Base-by-base conservation (phyloP, 371 early-diverging fungal genomes). In the Ordospora pajunii region DNA sequence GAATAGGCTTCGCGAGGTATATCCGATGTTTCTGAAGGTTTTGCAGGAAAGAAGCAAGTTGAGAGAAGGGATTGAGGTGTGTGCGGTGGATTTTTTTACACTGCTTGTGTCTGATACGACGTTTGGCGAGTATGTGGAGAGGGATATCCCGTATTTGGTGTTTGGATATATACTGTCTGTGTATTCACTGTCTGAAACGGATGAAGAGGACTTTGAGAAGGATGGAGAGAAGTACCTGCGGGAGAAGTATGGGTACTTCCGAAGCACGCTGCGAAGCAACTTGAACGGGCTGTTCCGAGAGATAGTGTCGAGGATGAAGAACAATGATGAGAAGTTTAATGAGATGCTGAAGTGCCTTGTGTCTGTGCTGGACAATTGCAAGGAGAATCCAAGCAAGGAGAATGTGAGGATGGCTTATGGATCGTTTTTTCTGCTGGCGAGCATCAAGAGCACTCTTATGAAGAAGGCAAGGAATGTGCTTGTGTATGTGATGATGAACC, bases 221-320 rank as follows among this genome's bases (percentile, higher is more conserved):
- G 62, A 80, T 40, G 78, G 81, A 23, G 78, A 81, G 7, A 69
- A 66, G 21, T 85, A 79, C 72, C 43, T 85, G 42, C 67, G 78
- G 50, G 70, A 78, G 44, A 74, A 77, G 50, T 82, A 85, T 67
- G 77, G 79, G 48, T 76, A 70, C 50, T 75, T 70, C 62, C 50
- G 10, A 2, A 70, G 72, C 27, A 58, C 68, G 22, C 19, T 81
- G 2, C 25, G 66, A 44, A 71, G 49, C 21, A 52, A 49, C 19
- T 69, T 77, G 2, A 68, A 48, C 22, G 53, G 58, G 2, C 54
- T 85, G 19, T 83, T 85, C 64, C 22, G 52, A 11, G 77, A 76
- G 5, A 83, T 85, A 48, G 23, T 76, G 10, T 76, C 78, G 27
- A 64, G 37, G 23, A 27, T 50, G 6, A 80, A 69, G 67, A 69